These are phyloP conservation scores for Arthrobotrys conoides DNA, from an alignment of 2,329 filamentous ascomycete species.

Conservation along the genomic window DNA sequence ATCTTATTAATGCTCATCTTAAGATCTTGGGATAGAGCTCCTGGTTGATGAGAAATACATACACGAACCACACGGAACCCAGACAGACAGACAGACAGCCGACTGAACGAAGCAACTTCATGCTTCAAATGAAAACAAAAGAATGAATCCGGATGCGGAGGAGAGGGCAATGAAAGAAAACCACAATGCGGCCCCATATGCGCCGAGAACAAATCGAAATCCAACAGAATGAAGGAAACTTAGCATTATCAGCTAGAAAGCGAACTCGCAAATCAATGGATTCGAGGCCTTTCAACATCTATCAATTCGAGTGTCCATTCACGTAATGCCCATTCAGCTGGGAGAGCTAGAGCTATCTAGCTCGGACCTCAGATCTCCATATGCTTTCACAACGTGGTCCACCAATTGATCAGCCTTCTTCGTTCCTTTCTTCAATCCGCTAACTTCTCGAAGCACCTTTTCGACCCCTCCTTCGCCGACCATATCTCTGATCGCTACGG, in stretches of 20 bases:
- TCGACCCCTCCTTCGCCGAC: conserved; percentile 81
- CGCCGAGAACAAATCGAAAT: neutral
- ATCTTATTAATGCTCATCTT: neutral
- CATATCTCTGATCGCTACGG: conserved; percentile 84
- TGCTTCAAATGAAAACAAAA: neutral
- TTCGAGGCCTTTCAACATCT: neutral
- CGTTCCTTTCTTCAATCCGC: conserved; percentile 81
- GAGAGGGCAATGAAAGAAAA: neutral
- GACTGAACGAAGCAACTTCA: neutral
- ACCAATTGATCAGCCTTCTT: conserved; percentile 84
- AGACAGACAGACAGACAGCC: neutral
- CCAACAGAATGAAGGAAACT: neutral
- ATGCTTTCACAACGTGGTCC: conserved; percentile 70
- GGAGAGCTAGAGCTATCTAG: conserved; percentile 26
- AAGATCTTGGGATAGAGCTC: neutral
- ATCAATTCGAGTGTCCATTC: neutral
- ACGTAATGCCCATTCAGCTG: conserved; percentile 5
- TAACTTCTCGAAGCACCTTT: conserved; percentile 83
- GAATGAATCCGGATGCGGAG: conserved; percentile 13
- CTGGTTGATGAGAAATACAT: conserved; percentile 12
- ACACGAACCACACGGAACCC: neutral
- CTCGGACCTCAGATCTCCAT: conserved; percentile 31
- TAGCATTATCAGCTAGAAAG: neutral
- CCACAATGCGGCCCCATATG: neutral
- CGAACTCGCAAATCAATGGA: neutral